phyloP scores from a whole-genome alignment of 2,329 filamentous ascomycete genomes.

The Neonectria neomacrospora region DNA sequence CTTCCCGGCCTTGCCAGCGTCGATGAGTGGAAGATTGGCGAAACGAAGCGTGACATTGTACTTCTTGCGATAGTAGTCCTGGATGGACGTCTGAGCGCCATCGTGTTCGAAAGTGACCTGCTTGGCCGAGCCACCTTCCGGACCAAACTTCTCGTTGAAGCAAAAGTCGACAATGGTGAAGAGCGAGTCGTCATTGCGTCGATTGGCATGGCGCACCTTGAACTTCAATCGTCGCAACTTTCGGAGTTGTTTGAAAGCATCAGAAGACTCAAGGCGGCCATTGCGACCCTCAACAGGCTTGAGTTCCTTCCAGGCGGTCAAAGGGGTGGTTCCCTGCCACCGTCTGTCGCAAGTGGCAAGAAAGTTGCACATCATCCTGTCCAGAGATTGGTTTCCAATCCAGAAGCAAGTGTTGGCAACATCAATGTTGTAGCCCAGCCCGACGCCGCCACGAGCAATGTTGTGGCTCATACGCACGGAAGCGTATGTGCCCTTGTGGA shows the following conservation, averaged over 20 bases:
- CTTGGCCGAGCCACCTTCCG: conserved; percentile 60
- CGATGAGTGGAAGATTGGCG: conserved; percentile 65
- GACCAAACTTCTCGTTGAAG: conserved; percentile 57
- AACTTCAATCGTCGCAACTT: conserved; percentile 68
- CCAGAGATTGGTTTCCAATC: conserved; percentile 57
- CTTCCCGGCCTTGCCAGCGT: conserved; percentile 63
- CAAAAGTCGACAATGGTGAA: conserved; percentile 65
- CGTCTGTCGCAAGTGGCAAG: conserved; percentile 46
- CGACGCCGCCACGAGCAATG: conserved; percentile 60
- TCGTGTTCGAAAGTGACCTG: conserved; percentile 67
- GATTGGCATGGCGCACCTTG: conserved; percentile 61
- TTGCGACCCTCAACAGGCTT: conserved; percentile 48
- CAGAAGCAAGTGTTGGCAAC: conserved; percentile 94
- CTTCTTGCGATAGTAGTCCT: conserved; percentile 65
- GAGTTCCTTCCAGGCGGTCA: conserved; percentile 46
- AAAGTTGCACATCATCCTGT: conserved; percentile 52
- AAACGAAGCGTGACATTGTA: conserved; percentile 63
- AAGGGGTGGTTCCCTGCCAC: conserved; percentile 42
- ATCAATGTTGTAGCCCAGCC: conserved; percentile 86
- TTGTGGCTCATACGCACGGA: conserved; percentile 80
- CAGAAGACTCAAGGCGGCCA: conserved; percentile 53
- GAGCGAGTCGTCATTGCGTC: conserved; percentile 56
- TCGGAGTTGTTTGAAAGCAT: conserved; percentile 65
- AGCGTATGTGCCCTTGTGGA: conserved; percentile 89
- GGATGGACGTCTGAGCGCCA: conserved; percentile 58